Percentiles rank a stretch among this genome's conserved stretches.
Conservation (phyloP, 208 protist species). For the Trichomonas vaginalis region DNA sequence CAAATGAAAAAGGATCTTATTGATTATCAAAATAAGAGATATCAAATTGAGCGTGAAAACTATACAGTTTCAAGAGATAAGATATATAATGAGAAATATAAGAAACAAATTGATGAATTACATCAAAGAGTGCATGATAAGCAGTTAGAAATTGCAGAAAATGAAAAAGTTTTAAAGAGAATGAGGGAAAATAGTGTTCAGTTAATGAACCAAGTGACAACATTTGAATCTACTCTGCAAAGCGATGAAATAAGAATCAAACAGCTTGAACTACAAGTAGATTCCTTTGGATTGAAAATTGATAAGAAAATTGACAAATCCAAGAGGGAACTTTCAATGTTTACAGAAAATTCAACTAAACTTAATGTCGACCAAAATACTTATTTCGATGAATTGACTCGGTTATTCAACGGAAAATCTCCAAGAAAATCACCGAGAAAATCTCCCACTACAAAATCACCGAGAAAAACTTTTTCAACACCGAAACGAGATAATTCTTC, state of each 20-base stretch:
- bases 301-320: background rate
- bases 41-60: background rate
- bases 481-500: background rate
- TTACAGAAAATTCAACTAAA: background rate
- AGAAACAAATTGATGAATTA: background rate
- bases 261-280: background rate
- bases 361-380: background rate
- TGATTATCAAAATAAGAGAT: background rate
- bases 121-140: background rate
- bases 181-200: background rate
- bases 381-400: background rate
- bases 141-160: background rate
- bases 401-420: background rate
- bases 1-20: background rate
- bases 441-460: background rate
- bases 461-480: background rate
- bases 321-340: background rate
- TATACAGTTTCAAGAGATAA: background rate
- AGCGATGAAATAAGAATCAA: background rate
- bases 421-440: too few relatives aligned
- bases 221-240: background rate
- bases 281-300: background rate
- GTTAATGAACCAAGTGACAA: background rate
- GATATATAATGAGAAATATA: background rate
- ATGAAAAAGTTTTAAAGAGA: background rate